A percentile compares a stretch with the other conserved stretches of the same genome.
These are phyloP conservation scores for Larix sibirica DNA, from an alignment of 83 land plant species.

Conservation along the genomic window DNA sequence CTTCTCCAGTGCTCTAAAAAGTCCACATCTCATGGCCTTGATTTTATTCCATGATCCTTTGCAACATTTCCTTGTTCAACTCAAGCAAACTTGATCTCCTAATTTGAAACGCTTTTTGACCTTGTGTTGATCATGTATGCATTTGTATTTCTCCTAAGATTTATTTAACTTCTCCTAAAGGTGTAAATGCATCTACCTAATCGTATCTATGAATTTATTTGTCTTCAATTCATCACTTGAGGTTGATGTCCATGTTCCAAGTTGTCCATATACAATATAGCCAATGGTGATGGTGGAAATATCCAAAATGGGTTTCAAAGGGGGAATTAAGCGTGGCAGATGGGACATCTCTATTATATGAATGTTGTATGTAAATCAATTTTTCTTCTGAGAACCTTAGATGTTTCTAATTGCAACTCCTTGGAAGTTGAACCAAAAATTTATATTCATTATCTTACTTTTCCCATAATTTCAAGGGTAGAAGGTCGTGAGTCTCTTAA, in stretches of 20 bases:
- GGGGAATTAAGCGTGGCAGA: background rate
- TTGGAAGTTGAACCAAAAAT: background rate
- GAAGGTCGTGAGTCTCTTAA: background rate
- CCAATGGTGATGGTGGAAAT: background rate
- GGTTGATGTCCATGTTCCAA: background rate
- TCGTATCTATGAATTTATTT: background rate
- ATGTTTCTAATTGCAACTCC: no score
- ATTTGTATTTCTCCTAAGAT: background rate
- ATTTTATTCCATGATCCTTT: background rate
- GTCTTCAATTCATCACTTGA: background rate
- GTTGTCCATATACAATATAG: background rate
- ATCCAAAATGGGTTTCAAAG: background rate
- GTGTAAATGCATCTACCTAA: background rate
- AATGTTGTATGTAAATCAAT: background rate
- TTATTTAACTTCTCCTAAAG: background rate
- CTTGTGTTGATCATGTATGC: background rate
- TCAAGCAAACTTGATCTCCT: background rate
- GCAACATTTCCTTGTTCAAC: background rate
- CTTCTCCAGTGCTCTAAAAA: background rate
- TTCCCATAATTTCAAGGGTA: background rate
- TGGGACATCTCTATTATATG: background rate
- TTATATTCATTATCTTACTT: background rate
- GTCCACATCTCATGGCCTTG: background rate
- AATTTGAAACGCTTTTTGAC: background rate
- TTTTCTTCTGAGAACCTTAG: no score